Base-by-base conservation (phyloP, 345 rosid genomes). In the Citrus inodora region DNA sequence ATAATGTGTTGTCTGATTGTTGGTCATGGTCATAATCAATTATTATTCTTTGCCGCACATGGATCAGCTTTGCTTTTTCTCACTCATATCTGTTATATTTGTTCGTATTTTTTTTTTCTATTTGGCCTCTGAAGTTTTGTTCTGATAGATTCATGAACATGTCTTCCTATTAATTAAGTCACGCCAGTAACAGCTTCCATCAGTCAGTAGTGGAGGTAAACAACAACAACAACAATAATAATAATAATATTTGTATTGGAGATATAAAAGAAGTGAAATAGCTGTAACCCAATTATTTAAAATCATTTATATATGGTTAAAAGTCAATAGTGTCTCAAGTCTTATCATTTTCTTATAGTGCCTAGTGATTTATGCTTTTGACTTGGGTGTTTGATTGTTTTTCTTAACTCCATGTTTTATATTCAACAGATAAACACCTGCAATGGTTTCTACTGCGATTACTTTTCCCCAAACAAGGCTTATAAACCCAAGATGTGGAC, bases 401-500 rank as follows among this genome's bases (percentile, higher is more conserved):
- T 46, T 75, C 56, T 46, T 58, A 35, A 60, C 42, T 53, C 27
- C 61, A 46, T 17, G 28, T 73, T 67, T 8, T 73, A 7, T 83
- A 67, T 67, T 67, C 48, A 33, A 85, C 83, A 96, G 99, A 94
- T 96, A 76, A 96, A 96, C 67, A 80, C 98, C 80, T 96, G 99
- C 92, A 94, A 96, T 85, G 99, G 98, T 65, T 96, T 94, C 88
- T 96, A 96, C 83, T 96, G 99, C 13, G 98, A 96, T 37, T 92
- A 96, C 85, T 96, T 94, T 86, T 89, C 98, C 32, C 98, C 99
- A 5, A 96, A 94, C 92, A 96, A 94, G 85, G 89, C 85, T 51
- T 91, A 94, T 85, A 96, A 96, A 79, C 99, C 99, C 27, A 94
- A 96, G 89, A 91, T 96, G 93, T 96, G 99, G 99, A 96, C 99